These are phyloP conservation scores for Phytophthora pluvialis DNA, from an alignment of 352 stramenopile species.

Conservation along the genomic window DNA sequence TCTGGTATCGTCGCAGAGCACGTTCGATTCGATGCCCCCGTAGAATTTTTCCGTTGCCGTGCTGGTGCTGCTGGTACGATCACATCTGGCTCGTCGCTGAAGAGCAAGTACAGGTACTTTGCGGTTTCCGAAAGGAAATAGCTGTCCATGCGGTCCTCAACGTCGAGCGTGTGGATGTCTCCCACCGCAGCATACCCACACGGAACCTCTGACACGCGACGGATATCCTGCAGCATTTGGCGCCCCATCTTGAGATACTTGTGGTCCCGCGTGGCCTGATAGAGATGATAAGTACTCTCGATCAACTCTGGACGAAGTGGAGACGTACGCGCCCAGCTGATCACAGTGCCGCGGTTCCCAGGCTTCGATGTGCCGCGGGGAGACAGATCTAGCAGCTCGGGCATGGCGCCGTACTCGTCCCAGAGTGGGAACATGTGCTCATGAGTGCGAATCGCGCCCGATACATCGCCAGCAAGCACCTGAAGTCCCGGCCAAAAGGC, in stretches of 20 bases:
- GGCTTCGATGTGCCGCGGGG: conserved; percentile 33
- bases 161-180: conserved; percentile 88
- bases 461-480: conserved; percentile 93
- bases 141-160: conserved; percentile 98
- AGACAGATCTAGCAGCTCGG: conserved; percentile 93
- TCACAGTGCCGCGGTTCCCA: conserved; percentile 51
- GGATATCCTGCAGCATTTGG: conserved; percentile 89
- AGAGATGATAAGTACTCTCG: conserved; percentile 97
- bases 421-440: conserved; percentile 96
- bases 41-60: conserved; percentile 4
- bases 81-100: conserved; percentile 91
- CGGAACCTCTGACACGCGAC: conserved; percentile 82
- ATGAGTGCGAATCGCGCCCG: conserved; percentile 88
- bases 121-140: conserved; percentile 99
- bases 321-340: conserved; percentile 85
- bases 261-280: conserved; percentile 88
- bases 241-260: conserved; percentile 91
- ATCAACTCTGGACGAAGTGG: conserved; percentile 97
- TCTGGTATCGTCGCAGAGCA: conserved; percentile 3
- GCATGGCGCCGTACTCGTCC: conserved; percentile 95
- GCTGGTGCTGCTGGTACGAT: conserved; percentile 56
- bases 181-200: conserved; percentile 95
- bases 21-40: conserved; percentile 8
- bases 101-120: conserved; percentile 99
- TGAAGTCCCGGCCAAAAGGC: conserved; percentile 98